phyloP scores from a whole-genome alignment of 805 yeast species.

The Jamesozyma rosinii region DNA sequence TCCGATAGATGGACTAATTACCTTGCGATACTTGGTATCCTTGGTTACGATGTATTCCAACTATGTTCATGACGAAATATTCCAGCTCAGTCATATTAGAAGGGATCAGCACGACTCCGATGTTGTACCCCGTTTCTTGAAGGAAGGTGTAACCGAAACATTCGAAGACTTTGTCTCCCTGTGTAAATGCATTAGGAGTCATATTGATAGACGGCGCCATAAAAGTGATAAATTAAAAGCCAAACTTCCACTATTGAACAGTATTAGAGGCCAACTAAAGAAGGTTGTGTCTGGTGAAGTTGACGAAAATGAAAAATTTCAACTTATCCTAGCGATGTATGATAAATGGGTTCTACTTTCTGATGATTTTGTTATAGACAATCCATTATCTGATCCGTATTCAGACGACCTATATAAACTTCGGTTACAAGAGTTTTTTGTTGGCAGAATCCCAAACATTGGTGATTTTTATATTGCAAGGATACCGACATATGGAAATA shows the following conservation, averaged over 20 bases:
- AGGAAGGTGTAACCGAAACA: slow-evolving; percentile 20
- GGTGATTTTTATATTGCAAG: slow-evolving; percentile 30
- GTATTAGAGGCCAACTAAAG: slow-evolving; percentile 14
- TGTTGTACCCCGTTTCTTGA: slow-evolving; percentile 21
- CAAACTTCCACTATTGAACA: slow-evolving; percentile 16
- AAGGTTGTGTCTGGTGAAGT: not conserved
- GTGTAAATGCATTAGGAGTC: slow-evolving; percentile 18
- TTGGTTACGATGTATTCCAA: slow-evolving; percentile 22
- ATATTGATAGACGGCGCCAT: slow-evolving; percentile 19
- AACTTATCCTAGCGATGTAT: slow-evolving; percentile 12
- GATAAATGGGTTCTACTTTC: slow-evolving; percentile 22
- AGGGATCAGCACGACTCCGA: slow-evolving; percentile 24
- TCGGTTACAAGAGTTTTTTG: slow-evolving; percentile 25
- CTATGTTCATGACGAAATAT: slow-evolving; percentile 23
- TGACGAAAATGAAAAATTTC: slow-evolving; percentile 6
- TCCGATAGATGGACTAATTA: slow-evolving; percentile 22
- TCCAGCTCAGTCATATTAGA: slow-evolving; percentile 19
- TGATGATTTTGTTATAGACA: slow-evolving; percentile 19
- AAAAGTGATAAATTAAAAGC: slow-evolving; percentile 18
- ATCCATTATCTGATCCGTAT: slow-evolving; percentile 25
- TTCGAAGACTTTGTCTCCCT: slow-evolving; percentile 18
- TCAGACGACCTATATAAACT: slow-evolving; percentile 21
- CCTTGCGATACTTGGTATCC: slow-evolving; percentile 18
- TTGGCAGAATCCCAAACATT: slow-evolving; percentile 25
- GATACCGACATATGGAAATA: slow-evolving; percentile 7